Percentiles rank a stretch among this genome's conserved stretches.
Evolutionary conservation across 306 rosid species (phyloP).

Genomic region (Cucurbita ficifolia): DNA sequence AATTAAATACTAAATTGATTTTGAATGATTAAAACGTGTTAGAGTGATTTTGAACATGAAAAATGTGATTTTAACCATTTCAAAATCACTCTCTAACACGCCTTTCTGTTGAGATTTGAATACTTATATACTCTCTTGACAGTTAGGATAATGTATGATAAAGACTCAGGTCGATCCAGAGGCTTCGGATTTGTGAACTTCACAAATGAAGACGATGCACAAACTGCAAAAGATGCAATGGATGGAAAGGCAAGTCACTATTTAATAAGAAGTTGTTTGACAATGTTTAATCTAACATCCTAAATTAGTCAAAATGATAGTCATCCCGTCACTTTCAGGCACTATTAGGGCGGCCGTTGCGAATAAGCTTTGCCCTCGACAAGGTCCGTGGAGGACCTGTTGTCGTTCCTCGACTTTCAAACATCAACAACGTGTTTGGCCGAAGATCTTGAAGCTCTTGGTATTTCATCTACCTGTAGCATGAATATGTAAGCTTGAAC

Average conservation of each 20-base stretch:
- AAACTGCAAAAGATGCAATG: constrained; percentile 75
- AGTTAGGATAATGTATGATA: constrained; percentile 70
- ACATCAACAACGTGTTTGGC: constrained; percentile 7
- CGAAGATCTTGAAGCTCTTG: constrained; percentile 4
- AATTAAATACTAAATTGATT: too few relatives aligned
- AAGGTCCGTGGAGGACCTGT: constrained; percentile 65
- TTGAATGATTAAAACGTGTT: too few relatives aligned
- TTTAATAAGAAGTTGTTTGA: not conserved
- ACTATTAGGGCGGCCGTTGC: constrained; percentile 65
- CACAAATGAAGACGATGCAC: constrained; percentile 47
- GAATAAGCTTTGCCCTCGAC: constrained; percentile 61
- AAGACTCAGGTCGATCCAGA: constrained; percentile 76
- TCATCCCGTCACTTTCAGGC: constrained; percentile 32
- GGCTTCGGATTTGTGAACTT: constrained; percentile 83
- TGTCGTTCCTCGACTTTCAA: constrained; percentile 59
- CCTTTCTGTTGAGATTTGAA: not conserved
- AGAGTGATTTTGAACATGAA: too few relatives aligned
- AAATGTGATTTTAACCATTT: too few relatives aligned
- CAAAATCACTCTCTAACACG: too few relatives aligned
- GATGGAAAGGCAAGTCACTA: constrained; percentile 61
- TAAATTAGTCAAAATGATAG: constrained; percentile 7
- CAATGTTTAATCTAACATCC: not conserved
- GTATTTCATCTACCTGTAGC: not conserved
- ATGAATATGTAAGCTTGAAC: not conserved
- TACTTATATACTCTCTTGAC: not conserved